A percentile compares a stretch with the other conserved stretches of the same genome.
Evolutionary conservation across 345 rosid species (phyloP).

Genomic region (Stellera chamaejasme): DNA sequence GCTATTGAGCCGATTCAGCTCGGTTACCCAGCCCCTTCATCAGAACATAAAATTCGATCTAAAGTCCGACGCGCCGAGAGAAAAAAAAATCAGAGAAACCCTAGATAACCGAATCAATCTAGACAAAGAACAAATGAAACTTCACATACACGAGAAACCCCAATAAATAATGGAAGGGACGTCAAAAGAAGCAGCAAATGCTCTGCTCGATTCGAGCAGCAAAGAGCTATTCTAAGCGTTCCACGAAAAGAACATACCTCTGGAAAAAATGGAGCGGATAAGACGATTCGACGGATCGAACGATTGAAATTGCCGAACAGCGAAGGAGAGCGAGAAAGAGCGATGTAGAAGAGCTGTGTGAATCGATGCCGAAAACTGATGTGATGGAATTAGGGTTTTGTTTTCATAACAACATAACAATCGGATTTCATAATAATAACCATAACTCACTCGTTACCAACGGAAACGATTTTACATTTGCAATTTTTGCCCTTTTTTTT

Average conservation of each 20-base stretch:
- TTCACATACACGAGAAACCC: no score
- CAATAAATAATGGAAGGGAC: no score
- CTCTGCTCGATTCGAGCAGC: no score
- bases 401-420: slow-evolving; percentile 6
- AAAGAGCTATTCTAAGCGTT: background rate
- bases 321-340: slow-evolving; percentile 2
- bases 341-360: slow-evolving; percentile 20
- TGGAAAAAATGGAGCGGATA: slow-evolving; percentile 7
- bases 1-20: no score
- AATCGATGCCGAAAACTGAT: slow-evolving; percentile 46
- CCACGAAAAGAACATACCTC: slow-evolving; percentile 7
- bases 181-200: no score
- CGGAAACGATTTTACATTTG: slow-evolving; percentile 21
- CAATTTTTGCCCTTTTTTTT: background rate
- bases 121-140: no score
- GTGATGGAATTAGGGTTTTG: slow-evolving; percentile 41
- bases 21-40: no score
- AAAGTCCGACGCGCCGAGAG: no score
- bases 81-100: no score
- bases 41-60: no score
- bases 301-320: background rate
- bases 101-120: no score
- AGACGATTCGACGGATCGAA: slow-evolving; percentile 18
- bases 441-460: slow-evolving; percentile 7
- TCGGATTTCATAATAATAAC: slow-evolving; percentile 7